Evolutionary conservation across 768 basidiomycete species (phyloP), one percentile per base, ranked within the genome.

Genomic region (Antrodiella citrinella): DNA sequence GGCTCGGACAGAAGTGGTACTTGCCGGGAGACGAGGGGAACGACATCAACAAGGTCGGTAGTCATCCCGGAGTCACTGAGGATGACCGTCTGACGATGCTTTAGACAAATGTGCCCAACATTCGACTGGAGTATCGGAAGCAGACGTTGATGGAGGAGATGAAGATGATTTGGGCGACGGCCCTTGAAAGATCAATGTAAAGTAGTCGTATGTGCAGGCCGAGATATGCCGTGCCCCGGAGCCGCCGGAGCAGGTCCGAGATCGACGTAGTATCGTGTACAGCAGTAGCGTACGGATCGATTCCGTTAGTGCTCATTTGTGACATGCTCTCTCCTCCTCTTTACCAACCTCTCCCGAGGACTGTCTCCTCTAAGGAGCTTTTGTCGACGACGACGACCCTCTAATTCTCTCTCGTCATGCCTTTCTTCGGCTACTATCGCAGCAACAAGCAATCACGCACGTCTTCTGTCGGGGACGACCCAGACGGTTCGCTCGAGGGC

Each of bases 51-150:
- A 97, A 96, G 81, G 92, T 87, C 40, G 11, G 69, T 57, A 50
- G 26, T 48, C 21, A 19, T 19, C 11, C n/a, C 52, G 44, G n/a
- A 18, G 20, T 45, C 49, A 19, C 30, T 21, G 20, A n/a, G 26
- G 40, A 35, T 30, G 5, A 20, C 20, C 43, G 41, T 9, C 9
- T 43, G 41, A 19, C 41, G 9, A 44, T 41, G 26, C 38, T 51
- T 4, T 50, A 94, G 91, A 98, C 96, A n/a, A 98, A 99, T 58
- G 94, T 99, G 4, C 96, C 96, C 1, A 81, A 96, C 59, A 83
- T 84, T 51, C 81, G 96, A 23, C 74, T 98, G 35, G 81, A 81
- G n/a, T 98, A 88, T 66, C 76, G 96, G n/a, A 84, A 93, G 52
- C 80, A 84, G 57, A 97, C 95, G 1, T 72, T 99, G 26, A 58